These are phyloP conservation scores for Fusarium oxysporum DNA, from an alignment of 2,329 filamentous ascomycete genomes.

Conservation along the genomic window DNA sequence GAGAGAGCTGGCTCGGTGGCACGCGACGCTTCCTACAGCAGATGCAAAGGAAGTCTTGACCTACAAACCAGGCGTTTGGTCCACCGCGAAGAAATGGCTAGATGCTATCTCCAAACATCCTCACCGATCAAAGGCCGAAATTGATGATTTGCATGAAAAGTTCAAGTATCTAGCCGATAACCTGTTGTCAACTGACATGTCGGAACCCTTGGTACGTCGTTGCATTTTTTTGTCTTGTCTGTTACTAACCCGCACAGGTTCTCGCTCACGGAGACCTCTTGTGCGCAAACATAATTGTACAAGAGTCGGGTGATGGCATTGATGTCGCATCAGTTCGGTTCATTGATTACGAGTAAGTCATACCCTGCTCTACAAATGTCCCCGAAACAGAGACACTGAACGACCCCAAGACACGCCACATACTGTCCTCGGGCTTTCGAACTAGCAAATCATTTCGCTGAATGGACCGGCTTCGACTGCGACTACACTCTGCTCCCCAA, in stretches of 20 bases:
- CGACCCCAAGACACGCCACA: constrained; percentile 34
- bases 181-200: constrained; percentile 14
- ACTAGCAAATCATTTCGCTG: constrained; percentile 41
- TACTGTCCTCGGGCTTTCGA: constrained; percentile 41
- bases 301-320: constrained; percentile 4
- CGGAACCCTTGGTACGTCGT: constrained; percentile 33
- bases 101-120: constrained; percentile 22
- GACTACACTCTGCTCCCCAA: constrained; percentile 31
- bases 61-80: constrained; percentile 33
- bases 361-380: neutral
- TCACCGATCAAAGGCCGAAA: neutral
- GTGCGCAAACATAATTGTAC: constrained; percentile 40
- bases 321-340: constrained; percentile 31
- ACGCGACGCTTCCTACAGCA: constrained; percentile 16
- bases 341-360: constrained; percentile 42
- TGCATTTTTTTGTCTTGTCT: neutral
- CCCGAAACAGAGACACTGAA: neutral
- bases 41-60: neutral
- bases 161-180: constrained; percentile 30
- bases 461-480: constrained; percentile 40
- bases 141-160: constrained; percentile 13
- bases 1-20: constrained; percentile 37
- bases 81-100: constrained; percentile 40
- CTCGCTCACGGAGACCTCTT: constrained; percentile 40
- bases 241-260: constrained; percentile 15